Base-by-base conservation (phyloP, 2,329 filamentous ascomycete genomes). In the Furcasterigmium furcatum region DNA sequence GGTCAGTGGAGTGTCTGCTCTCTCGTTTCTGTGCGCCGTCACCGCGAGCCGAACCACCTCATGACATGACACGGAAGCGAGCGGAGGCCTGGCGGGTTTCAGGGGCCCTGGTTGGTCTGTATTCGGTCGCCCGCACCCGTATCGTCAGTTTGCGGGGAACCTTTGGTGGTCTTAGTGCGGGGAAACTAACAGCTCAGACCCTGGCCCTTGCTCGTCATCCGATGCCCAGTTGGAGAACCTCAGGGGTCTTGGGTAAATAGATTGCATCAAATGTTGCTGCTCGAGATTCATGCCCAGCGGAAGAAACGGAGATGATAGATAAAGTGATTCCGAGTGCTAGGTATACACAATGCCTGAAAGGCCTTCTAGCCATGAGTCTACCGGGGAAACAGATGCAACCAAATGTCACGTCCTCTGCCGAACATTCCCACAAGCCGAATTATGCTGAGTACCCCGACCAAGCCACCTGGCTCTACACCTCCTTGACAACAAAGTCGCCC, bases 401-500 rank as follows among this genome's bases (percentile, higher is more conserved):
- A 35, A 36, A 36, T 36, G 16, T 36, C 34, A 36, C 19, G 34
- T 16, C 34, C 18, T 19, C 34, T 3, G 7, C 34, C 34, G 19
- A 36, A 18, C 10, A 10, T 18, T 19, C 32, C n/a, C 30, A n/a
- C 30, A 32, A 5, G 30, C 30, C 30, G 14, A 32, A 16, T 13
- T 32, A 32, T 32, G 30, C 7, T 30, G 10, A 32, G 16, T n/a
- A 7, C 18, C 12, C 16, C 19, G 4, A 9, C 20, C 12, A 16
- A 34, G 19, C 4, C 34, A 19, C 19, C 6, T 14, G 18, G 14
- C 8, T n/a, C 48, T 21, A 50, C 8, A 52, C 19, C 45, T 52
- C 44, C 3, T 25, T 49, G 32, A 52, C 34, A 22, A 25, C 24
- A 5, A 52, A 45, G 20, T 52, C 50, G 14, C 74, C 74, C 48